Conservation (phyloP, 768 basidiomycete genomes). For the Xerocomus potaroensis region DNA sequence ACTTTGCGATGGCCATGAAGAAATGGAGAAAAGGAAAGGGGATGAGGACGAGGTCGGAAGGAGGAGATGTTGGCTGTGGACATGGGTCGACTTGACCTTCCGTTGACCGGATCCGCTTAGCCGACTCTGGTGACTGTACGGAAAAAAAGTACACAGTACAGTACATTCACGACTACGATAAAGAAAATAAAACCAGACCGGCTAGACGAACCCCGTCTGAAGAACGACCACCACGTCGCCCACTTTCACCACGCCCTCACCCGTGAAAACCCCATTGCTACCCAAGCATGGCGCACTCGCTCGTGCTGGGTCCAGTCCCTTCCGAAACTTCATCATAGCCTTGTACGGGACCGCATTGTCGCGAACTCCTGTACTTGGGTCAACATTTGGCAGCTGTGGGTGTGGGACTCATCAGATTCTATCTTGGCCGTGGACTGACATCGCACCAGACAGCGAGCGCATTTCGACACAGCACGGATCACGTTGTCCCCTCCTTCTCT, state of each 20-base stretch:
- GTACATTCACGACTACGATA: background rate
- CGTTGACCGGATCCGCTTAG: conserved; percentile 14
- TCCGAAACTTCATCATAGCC: conserved; percentile 68
- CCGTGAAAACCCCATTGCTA: conserved; percentile 54
- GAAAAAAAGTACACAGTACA: background rate
- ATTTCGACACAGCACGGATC: conserved; percentile 63
- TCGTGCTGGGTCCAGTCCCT: conserved; percentile 46
- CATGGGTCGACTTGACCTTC: conserved; percentile 11
- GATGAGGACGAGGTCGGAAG: conserved; percentile 14
- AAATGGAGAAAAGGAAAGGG: background rate
- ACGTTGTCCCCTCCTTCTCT: conserved; percentile 18
- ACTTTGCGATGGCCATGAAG: conserved; percentile 37
- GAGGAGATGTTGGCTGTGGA: conserved; percentile 8
- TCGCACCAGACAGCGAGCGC: conserved; percentile 65
- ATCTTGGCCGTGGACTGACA: conserved; percentile 18
- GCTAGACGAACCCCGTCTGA: conserved; percentile 34
- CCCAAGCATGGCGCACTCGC: conserved; percentile 61
- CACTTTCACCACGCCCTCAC: conserved; percentile 50
- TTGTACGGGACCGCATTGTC: conserved; percentile 76
- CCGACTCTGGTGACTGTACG: background rate
- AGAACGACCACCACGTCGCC: conserved; percentile 57
- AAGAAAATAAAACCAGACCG: background rate
- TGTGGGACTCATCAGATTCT: conserved; percentile 7
- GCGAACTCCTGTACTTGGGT: conserved; percentile 56
- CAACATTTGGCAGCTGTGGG: conserved; percentile 67